phyloP scores from a whole-genome alignment of 164 flowering plant species.

The Liquidambar formosana region DNA sequence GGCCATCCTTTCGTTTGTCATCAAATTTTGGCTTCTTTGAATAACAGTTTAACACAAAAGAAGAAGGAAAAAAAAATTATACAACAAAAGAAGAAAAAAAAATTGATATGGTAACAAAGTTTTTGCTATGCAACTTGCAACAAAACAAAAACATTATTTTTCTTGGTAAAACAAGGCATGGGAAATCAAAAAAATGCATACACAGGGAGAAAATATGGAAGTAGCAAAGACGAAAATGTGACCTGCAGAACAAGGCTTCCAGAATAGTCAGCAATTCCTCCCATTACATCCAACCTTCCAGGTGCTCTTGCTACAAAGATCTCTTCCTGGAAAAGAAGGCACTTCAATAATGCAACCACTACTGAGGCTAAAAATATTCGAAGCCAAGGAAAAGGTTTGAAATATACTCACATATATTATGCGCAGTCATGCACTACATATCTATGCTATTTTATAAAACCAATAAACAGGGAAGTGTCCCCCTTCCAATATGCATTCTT shows the following conservation, averaged over 20 bases:
- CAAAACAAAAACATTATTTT: background rate
- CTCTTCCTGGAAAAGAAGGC: conserved; percentile 58
- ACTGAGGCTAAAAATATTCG: background rate
- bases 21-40: no score
- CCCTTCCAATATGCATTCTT: no score
- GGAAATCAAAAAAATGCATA: background rate
- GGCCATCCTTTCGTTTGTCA: no score
- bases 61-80: no score
- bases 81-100: no score
- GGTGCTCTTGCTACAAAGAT: conserved; percentile 94
- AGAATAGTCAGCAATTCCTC: conserved; percentile 98
- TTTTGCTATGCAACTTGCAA: background rate
- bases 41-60: no score
- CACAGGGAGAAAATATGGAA: background rate
- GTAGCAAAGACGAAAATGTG: conserved; percentile 2
- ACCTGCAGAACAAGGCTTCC: conserved; percentile 99
- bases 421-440: no score
- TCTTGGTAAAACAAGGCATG: background rate
- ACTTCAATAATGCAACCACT: background rate
- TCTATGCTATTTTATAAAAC: no score
- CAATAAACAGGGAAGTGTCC: no score
- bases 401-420: background rate
- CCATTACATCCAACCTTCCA: conserved; percentile 99
- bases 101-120: no score
- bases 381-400: background rate